Evolutionary conservation across 257 asterid genomes (phyloP).

Genomic region (Plantago ovata): DNA sequence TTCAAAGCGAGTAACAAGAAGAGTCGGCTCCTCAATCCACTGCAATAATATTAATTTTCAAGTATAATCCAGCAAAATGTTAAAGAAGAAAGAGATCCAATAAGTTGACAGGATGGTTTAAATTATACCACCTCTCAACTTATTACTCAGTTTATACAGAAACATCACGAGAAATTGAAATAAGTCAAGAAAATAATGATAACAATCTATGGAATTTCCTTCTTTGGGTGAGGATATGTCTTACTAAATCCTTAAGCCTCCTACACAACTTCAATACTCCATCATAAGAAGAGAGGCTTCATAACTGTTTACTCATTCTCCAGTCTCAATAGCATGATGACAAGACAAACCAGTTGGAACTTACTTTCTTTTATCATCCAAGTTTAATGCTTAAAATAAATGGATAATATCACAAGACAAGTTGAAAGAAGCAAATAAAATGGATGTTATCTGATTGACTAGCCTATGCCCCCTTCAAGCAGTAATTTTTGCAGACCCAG

Average conservation of each 20-base stretch:
- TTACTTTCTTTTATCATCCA: not conserved
- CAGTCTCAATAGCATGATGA: not conserved
- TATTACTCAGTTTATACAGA: too few species aligned
- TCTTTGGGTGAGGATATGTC: not conserved
- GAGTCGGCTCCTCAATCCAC: slow-evolving; percentile 97
- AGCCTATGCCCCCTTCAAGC: too few species aligned
- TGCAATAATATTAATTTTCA: slow-evolving; percentile 32
- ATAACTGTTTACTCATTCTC: not conserved
- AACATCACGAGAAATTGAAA: too few species aligned
- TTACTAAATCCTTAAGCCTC: not conserved
- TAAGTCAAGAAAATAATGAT: too few species aligned
- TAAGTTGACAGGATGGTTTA: slow-evolving; percentile 3
- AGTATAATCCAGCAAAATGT: slow-evolving; percentile 11
- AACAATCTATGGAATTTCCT: too few species aligned
- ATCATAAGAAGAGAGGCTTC: not conserved
- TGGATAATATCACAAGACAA: not conserved
- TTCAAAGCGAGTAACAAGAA: slow-evolving; percentile 84
- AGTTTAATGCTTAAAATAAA: not conserved
- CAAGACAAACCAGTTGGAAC: not conserved
- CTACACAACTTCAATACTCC: not conserved
- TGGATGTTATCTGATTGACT: not conserved
- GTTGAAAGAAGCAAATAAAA: not conserved
- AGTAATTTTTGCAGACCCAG: too few species aligned
- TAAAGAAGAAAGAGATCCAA: not conserved
- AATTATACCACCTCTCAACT: too few species aligned